Base-by-base conservation (phyloP, 2,329 filamentous ascomycete species). In the Cryoendolithus antarcticus region DNA sequence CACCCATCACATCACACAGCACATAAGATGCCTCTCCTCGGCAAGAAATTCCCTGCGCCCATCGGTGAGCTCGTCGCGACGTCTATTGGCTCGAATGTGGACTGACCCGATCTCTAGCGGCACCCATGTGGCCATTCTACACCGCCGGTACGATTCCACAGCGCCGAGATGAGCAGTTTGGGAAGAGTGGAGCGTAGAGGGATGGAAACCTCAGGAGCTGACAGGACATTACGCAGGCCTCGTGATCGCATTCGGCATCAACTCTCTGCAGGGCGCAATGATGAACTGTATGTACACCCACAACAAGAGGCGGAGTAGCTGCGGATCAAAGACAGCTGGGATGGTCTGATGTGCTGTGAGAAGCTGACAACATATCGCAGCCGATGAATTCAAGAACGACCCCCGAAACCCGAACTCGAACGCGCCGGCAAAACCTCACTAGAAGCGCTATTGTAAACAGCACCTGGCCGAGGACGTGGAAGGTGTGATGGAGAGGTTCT, bases 381-480 rank as follows among this genome's bases (percentile, higher is more conserved):
- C 78, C 71, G 84, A 83, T 56, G 86, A 96, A 71, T 95, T 76
- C 77, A 93, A 88, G 80, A 93, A 94, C 73, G 89, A 96, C 69
- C 86, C 88, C 52, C 80, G 88, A 66, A 95, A 95, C 76, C 79
- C 78, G 51, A 69, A 71, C 39, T 56, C 55, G 35, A 64, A 61
- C 53, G 53, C 46, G 37, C 39, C 44, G 37, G 54, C 52, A 46
- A 42, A 47, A 37, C 34, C 44, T 41, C 51, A 57, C 47, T 56
- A 54, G 32, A 43, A 32, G 28, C 11, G 11, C 12, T 19, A 19
- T 19, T 19, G 15, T 19, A 19, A 19, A 19, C 15, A 19, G 15
- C 15, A 19, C 15, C 15, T 19, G 15, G 15, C 3, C 15, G 15
- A 19, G 15, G 15, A 19, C 15, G 15, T 19, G 15, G 15, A 19